Conservation (phyloP, 345 rosid species). For the Ailanthus altissimus region DNA sequence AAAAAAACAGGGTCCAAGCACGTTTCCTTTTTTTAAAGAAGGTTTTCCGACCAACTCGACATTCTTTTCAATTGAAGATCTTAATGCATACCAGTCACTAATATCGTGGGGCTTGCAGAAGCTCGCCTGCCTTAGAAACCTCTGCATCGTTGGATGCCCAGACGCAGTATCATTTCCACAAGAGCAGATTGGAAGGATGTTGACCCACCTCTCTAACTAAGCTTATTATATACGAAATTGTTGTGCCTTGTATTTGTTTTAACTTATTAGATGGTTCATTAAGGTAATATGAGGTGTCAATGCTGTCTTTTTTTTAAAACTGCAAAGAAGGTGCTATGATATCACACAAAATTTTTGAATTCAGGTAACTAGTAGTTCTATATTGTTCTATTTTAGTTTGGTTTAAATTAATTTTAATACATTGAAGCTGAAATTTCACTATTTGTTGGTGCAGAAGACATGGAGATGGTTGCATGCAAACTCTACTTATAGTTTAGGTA, state of each 20-base stretch:
- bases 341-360: not conserved
- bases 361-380: not conserved
- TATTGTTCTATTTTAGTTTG: not conserved
- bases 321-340: not conserved
- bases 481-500: not conserved
- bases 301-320: not conserved
- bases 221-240: slow-evolving; percentile 13
- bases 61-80: slow-evolving; percentile 11
- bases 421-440: not conserved
- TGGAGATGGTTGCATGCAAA: not conserved
- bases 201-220: slow-evolving; percentile 11
- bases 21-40: slow-evolving; percentile 11
- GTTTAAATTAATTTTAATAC: no score
- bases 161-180: slow-evolving; percentile 24
- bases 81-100: slow-evolving; percentile 7
- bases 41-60: slow-evolving; percentile 23
- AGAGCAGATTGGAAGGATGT: slow-evolving; percentile 2
- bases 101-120: slow-evolving; percentile 22
- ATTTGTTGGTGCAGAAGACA: not conserved
- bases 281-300: not conserved
- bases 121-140: slow-evolving; percentile 13
- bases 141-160: slow-evolving; percentile 18
- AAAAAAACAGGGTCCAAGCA: slow-evolving; percentile 23
- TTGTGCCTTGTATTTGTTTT: not conserved
- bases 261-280: not conserved